phyloP scores from a whole-genome alignment of 192 early-diverging fungal species.

The Podila minutissima region DNA sequence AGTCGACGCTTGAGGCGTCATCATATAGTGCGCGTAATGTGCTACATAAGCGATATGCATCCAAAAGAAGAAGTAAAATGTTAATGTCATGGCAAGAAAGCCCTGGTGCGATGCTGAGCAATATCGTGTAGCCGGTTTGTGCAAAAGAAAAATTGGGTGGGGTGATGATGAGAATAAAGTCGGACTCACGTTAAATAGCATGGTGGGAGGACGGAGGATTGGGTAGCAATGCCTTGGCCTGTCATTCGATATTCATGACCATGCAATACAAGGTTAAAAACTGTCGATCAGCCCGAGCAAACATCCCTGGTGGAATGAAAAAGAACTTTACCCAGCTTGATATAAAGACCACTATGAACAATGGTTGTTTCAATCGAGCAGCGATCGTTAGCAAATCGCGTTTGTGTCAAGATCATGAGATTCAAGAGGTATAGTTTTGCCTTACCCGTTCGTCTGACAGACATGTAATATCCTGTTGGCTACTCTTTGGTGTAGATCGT shows the following conservation, averaged over 20 bases:
- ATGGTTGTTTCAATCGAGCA: not conserved
- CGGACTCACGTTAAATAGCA: conserved; percentile 41
- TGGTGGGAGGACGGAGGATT: conserved; percentile 70
- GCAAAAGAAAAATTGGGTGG: not conserved
- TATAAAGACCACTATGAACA: conserved; percentile 75
- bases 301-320: too few relatives aligned
- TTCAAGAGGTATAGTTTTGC: not conserved
- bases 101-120: too few relatives aligned
- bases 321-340: conserved; percentile 68
- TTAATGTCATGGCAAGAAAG: not conserved
- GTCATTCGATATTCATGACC: conserved; percentile 26
- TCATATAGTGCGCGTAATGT: conserved; percentile 80
- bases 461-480: conserved; percentile 78
- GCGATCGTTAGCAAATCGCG: not conserved
- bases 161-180: conserved; percentile 18
- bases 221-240: conserved; percentile 80
- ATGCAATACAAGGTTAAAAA: too few relatives aligned
- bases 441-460: conserved; percentile 79
- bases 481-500: conserved; percentile 75
- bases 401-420: not conserved
- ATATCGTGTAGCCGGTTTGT: too few relatives aligned
- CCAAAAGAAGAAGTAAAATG: not conserved
- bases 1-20: conserved; percentile 80
- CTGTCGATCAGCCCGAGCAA: too few relatives aligned
- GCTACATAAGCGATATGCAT: conserved; percentile 14